Evolutionary conservation across 176 grass and related monocot species (phyloP).

Genomic region (Ensete glaucum): DNA sequence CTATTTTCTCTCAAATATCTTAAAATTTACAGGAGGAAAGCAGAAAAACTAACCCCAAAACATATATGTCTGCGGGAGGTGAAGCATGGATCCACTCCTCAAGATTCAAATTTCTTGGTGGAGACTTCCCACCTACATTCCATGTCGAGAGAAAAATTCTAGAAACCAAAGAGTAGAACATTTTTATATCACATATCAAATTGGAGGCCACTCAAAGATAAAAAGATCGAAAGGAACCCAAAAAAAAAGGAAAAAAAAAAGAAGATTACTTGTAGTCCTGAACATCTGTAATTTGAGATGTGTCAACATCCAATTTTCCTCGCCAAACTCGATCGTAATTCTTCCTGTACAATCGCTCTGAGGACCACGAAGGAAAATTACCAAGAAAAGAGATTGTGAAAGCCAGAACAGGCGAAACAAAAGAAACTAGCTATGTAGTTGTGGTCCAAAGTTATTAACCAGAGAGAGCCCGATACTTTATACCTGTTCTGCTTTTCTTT

Average conservation of each 20-base stretch:
- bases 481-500: constrained; percentile 96
- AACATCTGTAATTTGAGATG: constrained; percentile 46
- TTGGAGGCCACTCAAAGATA: background rate
- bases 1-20: too few species aligned
- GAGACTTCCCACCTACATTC: constrained; percentile 95
- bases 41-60: constrained; percentile 44
- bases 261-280: constrained; percentile 58
- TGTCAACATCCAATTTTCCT: constrained; percentile 44
- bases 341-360: constrained; percentile 29
- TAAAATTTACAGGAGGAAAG: constrained; percentile 15
- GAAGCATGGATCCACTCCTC: constrained; percentile 95
- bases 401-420: constrained; percentile 27
- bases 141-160: constrained; percentile 92
- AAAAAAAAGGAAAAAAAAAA: constrained; percentile 1
- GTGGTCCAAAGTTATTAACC: constrained; percentile 29
- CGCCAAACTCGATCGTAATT: constrained; percentile 19
- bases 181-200: constrained; percentile 13
- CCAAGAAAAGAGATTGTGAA: constrained; percentile 26
- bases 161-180: constrained; percentile 7
- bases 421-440: constrained; percentile 9
- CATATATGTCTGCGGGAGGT: constrained; percentile 88
- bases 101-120: constrained; percentile 66
- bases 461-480: constrained; percentile 30
- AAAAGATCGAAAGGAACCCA: constrained; percentile 1
- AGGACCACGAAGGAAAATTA: constrained; percentile 11